Evolutionary conservation across 192 early-diverging fungal genomes (phyloP).

Genomic region (Geosiphon pyriformis): DNA sequence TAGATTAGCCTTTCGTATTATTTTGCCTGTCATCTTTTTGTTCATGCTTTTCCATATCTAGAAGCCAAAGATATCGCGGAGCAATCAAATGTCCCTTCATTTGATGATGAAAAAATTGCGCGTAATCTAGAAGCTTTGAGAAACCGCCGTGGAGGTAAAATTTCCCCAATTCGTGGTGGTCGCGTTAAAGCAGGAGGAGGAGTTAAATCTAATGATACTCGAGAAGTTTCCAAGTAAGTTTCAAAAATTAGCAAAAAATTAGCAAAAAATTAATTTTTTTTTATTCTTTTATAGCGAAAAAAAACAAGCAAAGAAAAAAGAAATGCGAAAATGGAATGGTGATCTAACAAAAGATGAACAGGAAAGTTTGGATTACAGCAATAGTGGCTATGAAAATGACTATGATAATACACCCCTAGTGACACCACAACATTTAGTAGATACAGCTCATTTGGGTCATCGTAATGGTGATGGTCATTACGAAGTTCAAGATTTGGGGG

Average conservation of each 20-base stretch:
- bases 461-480: slow-evolving; percentile 67
- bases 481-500: slow-evolving; percentile 68
- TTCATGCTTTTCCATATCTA: too few species aligned
- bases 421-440: slow-evolving; percentile 31
- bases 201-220: slow-evolving; percentile 18
- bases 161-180: slow-evolving; percentile 20
- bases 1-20: too few species aligned
- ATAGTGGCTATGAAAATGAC: slow-evolving; percentile 25
- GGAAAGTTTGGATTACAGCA: slow-evolving; percentile 48
- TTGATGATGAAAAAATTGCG: slow-evolving; percentile 45
- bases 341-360: slow-evolving; percentile 52
- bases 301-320: slow-evolving; percentile 48
- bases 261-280: too few species aligned
- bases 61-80: background rate
- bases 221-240: slow-evolving; percentile 27
- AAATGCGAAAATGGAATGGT: slow-evolving; percentile 74
- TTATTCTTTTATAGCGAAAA: slow-evolving; percentile 19
- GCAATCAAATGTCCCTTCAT: background rate
- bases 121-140: slow-evolving; percentile 43
- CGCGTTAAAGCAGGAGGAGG: slow-evolving; percentile 23
- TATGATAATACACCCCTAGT: slow-evolving; percentile 12
- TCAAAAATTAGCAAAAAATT: slow-evolving; percentile 7
- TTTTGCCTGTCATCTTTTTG: too few species aligned
- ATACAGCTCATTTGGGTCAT: slow-evolving; percentile 56
- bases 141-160: slow-evolving; percentile 4